phyloP scores from a whole-genome alignment of 2,329 filamentous ascomycete genomes.

The Tolypocladium capitatum region DNA sequence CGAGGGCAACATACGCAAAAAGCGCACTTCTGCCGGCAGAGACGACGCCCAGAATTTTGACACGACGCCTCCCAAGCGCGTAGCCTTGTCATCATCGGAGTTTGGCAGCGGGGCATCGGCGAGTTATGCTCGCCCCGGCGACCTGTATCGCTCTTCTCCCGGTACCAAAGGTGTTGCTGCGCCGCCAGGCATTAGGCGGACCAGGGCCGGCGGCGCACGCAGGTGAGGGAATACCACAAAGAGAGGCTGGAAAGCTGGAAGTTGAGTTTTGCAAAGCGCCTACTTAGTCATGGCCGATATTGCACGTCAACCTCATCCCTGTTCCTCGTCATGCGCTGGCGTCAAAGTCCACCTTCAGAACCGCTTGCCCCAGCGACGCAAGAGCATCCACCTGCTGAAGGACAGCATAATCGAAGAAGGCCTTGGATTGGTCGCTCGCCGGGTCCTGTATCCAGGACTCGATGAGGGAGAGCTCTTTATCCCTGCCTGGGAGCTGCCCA shows the following conservation, averaged over 20 bases:
- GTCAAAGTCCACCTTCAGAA: slow-evolving; percentile 29
- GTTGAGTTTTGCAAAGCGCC: neutral
- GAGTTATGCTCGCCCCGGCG: slow-evolving; percentile 2
- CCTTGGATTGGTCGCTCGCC: slow-evolving; percentile 21
- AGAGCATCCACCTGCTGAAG: slow-evolving; percentile 33
- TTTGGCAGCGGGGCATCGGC: slow-evolving; percentile 5
- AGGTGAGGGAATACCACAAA: slow-evolving; percentile 1
- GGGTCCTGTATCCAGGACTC: slow-evolving; percentile 29
- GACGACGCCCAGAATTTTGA: slow-evolving; percentile 6
- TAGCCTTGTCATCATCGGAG: slow-evolving; percentile 10
- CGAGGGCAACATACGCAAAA: slow-evolving; percentile 7
- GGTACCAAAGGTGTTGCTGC: neutral
- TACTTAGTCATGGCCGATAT: neutral
- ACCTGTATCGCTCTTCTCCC: slow-evolving; percentile 9
- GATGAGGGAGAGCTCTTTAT: slow-evolving; percentile 30
- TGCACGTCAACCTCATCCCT: neutral
- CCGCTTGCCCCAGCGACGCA: slow-evolving; percentile 29
- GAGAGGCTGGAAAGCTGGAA: slow-evolving; percentile 3
- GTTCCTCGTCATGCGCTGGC: neutral
- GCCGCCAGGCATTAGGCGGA: slow-evolving; percentile 1
- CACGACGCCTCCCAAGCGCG: slow-evolving; percentile 10
- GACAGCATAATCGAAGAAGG: slow-evolving; percentile 37
- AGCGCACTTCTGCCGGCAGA: slow-evolving; percentile 7
- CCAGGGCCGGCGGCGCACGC: neutral
- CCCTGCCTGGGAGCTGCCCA: slow-evolving; percentile 29